Evolutionary conservation across 2,329 filamentous ascomycete species (phyloP).

Genomic region (Aspergillus persii): DNA sequence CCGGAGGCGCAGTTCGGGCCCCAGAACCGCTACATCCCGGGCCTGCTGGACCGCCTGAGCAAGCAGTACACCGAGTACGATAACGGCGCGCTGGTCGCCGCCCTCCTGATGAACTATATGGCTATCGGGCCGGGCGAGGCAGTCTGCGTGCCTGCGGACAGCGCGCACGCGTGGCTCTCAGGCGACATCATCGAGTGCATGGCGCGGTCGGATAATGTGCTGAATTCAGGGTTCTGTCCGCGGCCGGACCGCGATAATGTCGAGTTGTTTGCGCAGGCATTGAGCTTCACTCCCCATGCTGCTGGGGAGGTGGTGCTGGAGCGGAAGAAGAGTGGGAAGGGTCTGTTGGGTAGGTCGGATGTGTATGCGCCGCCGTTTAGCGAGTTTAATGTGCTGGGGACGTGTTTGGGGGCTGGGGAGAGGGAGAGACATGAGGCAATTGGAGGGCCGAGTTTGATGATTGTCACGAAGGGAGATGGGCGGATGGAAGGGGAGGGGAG

Average conservation of each 20-base stretch:
- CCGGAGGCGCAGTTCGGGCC: conserved; percentile 49
- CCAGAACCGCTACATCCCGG: conserved; percentile 57
- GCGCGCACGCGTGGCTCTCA: conserved; percentile 69
- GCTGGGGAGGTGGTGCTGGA: conserved; percentile 57
- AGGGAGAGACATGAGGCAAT: conserved; percentile 57
- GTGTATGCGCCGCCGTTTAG: conserved; percentile 66
- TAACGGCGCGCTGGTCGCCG: conserved; percentile 65
- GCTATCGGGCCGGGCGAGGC: conserved; percentile 63
- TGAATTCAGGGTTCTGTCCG: conserved; percentile 73
- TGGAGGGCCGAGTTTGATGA: conserved; percentile 61
- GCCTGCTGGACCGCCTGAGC: conserved; percentile 63
- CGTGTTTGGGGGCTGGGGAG: conserved; percentile 56
- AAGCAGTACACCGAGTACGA: conserved; percentile 64
- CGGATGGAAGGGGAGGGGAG: conserved; percentile 53
- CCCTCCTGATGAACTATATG: conserved; percentile 73
- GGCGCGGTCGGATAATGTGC: conserved; percentile 71
- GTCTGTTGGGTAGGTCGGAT: conserved; percentile 59
- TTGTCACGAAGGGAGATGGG: conserved; percentile 61
- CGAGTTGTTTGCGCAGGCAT: conserved; percentile 60
- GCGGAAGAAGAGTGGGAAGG: conserved; percentile 49
- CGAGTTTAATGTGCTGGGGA: conserved; percentile 69
- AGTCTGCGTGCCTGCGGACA: conserved; percentile 70
- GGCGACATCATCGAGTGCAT: conserved; percentile 78
- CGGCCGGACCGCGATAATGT: conserved; percentile 61
- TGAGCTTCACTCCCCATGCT: conserved; percentile 64